These are phyloP conservation scores for Ascochyta fabae DNA, from an alignment of 2,329 filamentous ascomycete genomes.

Conservation along the genomic window DNA sequence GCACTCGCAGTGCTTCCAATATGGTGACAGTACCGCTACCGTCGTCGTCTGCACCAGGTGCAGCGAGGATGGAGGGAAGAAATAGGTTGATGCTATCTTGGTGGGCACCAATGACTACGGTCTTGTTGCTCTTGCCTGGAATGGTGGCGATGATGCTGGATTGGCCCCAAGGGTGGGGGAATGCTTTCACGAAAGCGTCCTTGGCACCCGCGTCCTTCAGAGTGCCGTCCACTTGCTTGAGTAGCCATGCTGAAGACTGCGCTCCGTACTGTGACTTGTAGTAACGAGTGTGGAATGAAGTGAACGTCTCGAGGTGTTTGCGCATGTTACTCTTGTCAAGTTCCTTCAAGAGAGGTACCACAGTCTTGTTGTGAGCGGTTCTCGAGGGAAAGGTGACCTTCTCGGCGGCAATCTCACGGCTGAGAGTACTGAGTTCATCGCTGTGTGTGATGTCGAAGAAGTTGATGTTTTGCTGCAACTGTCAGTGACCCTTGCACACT, in stretches of 20 bases:
- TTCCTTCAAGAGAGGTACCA: slow-evolving; percentile 70
- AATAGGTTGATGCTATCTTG: slow-evolving; percentile 86
- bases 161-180: slow-evolving; percentile 86
- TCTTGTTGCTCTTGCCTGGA: slow-evolving; percentile 82
- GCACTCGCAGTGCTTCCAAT: slow-evolving; percentile 83
- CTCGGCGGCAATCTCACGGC: slow-evolving; percentile 32
- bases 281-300: slow-evolving; percentile 81
- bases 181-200: slow-evolving; percentile 72
- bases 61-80: slow-evolving; percentile 80
- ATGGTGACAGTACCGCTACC: slow-evolving; percentile 94
- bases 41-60: slow-evolving; percentile 94
- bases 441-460: slow-evolving; percentile 95
- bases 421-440: slow-evolving; percentile 64
- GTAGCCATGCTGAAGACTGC: slow-evolving; percentile 87
- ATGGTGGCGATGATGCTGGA: slow-evolving; percentile 91
- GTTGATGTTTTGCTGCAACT: slow-evolving; percentile 72
- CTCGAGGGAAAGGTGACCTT: slow-evolving; percentile 71
- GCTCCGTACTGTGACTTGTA: slow-evolving; percentile 80
- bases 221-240: slow-evolving; percentile 73
- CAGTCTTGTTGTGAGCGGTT: slow-evolving; percentile 67
- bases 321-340: slow-evolving; percentile 80
- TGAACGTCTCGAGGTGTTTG: slow-evolving; percentile 77
- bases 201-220: slow-evolving; percentile 74
- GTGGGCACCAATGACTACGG: slow-evolving; percentile 87
- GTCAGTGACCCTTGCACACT: neutral